phyloP scores from a whole-genome alignment of 2,329 filamentous ascomycete species.

The Pseudogymnoascus sp. region DNA sequence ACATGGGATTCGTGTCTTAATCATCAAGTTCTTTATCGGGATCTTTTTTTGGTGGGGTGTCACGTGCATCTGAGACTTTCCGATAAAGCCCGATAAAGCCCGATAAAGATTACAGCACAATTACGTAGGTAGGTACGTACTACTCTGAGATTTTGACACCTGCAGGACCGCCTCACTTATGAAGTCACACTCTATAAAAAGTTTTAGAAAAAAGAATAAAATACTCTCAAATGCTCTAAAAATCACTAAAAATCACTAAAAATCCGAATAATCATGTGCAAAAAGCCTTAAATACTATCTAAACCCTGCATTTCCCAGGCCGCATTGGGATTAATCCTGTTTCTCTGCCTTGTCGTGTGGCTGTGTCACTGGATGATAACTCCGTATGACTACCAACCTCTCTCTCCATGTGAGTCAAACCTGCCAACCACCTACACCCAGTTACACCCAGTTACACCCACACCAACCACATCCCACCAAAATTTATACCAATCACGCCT shows the following conservation, averaged over 20 bases:
- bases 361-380: background rate
- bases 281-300: background rate
- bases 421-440: background rate
- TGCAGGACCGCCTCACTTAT: background rate
- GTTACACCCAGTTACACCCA: background rate
- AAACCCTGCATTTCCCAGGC: background rate
- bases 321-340: background rate
- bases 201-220: background rate
- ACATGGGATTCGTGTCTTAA: background rate
- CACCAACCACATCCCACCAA: background rate
- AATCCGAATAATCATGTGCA: background rate
- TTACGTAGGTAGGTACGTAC: slow-evolving; percentile 3
- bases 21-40: background rate
- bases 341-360: slow-evolving; percentile 5
- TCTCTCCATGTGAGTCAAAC: slow-evolving; percentile 1
- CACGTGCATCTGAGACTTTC: background rate
- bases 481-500: background rate
- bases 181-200: background rate
- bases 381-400: background rate
- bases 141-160: background rate
- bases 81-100: background rate
- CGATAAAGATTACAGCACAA: background rate
- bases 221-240: background rate
- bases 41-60: background rate
- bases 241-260: background rate